A percentile compares a stretch with the other conserved stretches of the same genome.
Conservation (phyloP, 2,329 filamentous ascomycete species). For the Colletotrichum acutatum region DNA sequence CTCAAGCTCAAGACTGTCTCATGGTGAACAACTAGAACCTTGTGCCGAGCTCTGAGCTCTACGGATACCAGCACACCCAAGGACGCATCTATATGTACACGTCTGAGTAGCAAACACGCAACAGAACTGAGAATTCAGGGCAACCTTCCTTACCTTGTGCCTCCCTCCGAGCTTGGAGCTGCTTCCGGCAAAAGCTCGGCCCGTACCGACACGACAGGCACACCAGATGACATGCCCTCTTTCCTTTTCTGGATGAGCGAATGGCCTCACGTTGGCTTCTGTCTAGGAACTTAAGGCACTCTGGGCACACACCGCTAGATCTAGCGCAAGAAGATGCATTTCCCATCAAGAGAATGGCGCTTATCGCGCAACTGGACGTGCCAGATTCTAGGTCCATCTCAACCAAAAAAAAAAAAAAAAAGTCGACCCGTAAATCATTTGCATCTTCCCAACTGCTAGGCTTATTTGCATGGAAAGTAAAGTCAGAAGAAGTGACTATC, state of each 20-base stretch:
- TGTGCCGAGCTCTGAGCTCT: constrained; percentile 1
- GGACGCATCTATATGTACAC: not conserved
- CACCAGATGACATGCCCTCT: not conserved
- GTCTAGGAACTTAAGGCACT: no score
- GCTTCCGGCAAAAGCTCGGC: constrained; percentile 21
- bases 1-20: not conserved
- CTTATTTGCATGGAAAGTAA: not conserved
- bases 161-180: not conserved
- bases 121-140: not conserved
- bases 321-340: not conserved
- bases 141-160: constrained; percentile 1
- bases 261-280: not conserved
- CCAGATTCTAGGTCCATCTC: not conserved
- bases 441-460: not conserved
- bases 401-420: no score
- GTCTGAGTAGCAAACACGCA: not conserved
- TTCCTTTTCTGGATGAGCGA: not conserved
- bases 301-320: not conserved
- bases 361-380: not conserved
- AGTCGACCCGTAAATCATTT: not conserved
- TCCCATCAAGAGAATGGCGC: not conserved
- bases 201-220: constrained; percentile 22
- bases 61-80: not conserved
- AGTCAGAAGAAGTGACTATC: not conserved
- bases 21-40: not conserved